Base-by-base conservation (phyloP, 2,329 filamentous ascomycete genomes). In the Stemphylium beticola region DNA sequence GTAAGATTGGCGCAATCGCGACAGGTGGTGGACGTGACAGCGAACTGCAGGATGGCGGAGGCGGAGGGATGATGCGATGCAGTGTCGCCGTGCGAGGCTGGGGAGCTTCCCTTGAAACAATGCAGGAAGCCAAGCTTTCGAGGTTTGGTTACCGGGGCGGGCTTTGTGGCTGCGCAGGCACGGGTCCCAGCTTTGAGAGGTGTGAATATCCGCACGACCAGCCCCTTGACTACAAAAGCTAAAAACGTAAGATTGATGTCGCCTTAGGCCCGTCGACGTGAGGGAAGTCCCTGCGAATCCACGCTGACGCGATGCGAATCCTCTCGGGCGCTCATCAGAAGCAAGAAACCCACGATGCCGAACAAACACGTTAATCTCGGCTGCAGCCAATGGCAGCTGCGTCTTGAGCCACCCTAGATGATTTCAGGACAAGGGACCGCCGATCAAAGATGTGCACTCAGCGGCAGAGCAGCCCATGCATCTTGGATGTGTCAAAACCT, bases 31-130 rank as follows among this genome's bases (percentile, higher is more conserved):
- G 57, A 29, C 34, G 57, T 53, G 42, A 49, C 38, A 26, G 55
- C 34, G 60, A 40, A 46, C 36, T 45, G 54, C 40, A 51, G 32
- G 52, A 55, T 52, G 46, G 26, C 10, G 15, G 14, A 24, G 44
- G 47, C 44, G 49, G 60, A 62, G 53, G 57, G 59, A 60, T 64
- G 65, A 59, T 56, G 58, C 53, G 58, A 55, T 54, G 60, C 53
- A 59, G 60, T 44, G 61, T 56, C 46, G 52, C 50, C 52, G 49
- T 34, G 55, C 55, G 61, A 54, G 55, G 60, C 58, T 62, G 61
- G 61, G 56, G 54, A 20, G 53, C 48, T 47, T 46, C 50, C 44
- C 46, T 45, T 57, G 60, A 60, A 62, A 61, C 61, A 60, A 59
- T 56, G 57, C 49, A 64, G 44, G 49, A 55, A 54, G 50, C 63